Evolutionary conservation across 257 asterid genomes (phyloP).

Genomic region (Petrea volubilis): DNA sequence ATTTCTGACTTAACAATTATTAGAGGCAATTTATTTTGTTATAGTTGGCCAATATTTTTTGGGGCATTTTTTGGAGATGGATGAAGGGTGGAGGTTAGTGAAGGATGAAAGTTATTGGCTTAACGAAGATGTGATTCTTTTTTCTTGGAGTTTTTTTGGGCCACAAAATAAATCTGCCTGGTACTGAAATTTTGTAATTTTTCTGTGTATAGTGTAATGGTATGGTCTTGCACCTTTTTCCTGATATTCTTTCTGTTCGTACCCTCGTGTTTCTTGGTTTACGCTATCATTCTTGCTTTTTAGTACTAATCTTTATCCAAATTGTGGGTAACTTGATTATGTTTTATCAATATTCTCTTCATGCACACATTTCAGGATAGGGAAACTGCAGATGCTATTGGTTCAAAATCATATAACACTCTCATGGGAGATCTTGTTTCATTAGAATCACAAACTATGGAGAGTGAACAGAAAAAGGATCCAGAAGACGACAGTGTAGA

Average conservation of each 20-base stretch:
- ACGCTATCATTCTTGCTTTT: not conserved
- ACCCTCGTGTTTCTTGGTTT: not conserved
- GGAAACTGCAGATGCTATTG: slow-evolving; percentile 59
- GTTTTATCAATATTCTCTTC: not conserved
- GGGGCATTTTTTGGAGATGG: not conserved
- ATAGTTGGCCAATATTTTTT: no score
- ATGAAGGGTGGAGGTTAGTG: not conserved
- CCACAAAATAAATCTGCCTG: not conserved
- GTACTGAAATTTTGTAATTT: not conserved
- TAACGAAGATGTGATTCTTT: not conserved
- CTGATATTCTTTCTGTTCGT: not conserved
- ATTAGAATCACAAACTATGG: slow-evolving; percentile 47
- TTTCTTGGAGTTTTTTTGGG: not conserved
- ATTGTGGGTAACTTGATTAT: not conserved
- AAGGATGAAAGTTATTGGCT: not conserved
- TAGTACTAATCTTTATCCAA: not conserved
- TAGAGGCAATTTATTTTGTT: not conserved
- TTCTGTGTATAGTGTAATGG: not conserved
- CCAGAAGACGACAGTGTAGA: slow-evolving; percentile 59
- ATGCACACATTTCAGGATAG: slow-evolving; percentile 38
- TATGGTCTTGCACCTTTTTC: not conserved
- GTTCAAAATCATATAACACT: slow-evolving; percentile 65
- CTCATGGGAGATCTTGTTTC: slow-evolving; percentile 72
- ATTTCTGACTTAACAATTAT: not conserved
- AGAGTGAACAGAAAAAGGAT: slow-evolving; percentile 30